These are phyloP conservation scores for Misopates orontium DNA, from an alignment of 257 asterid genomes.

Conservation along the genomic window DNA sequence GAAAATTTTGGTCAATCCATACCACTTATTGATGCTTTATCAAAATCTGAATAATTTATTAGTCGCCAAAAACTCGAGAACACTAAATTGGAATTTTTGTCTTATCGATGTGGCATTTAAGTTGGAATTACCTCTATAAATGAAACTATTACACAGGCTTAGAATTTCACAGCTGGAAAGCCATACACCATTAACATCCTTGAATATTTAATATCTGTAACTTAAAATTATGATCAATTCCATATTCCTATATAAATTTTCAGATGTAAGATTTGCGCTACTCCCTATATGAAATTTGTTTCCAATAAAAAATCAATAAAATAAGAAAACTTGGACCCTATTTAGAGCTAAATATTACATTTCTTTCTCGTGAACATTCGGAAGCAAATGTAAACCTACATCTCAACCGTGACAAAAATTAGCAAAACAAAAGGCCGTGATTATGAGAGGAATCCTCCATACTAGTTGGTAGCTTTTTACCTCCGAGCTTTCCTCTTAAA, in stretches of 20 bases:
- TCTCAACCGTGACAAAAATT: constrained; percentile 20
- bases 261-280: constrained; percentile 11
- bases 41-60: constrained; percentile 18
- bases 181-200: neutral
- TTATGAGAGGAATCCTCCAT: constrained; percentile 30
- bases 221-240: neutral
- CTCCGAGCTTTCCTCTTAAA: constrained; percentile 52
- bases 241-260: neutral
- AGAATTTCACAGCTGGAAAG: neutral
- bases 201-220: neutral
- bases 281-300: neutral
- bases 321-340: constrained; percentile 17
- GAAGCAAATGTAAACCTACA: constrained; percentile 22
- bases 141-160: neutral
- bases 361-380: constrained; percentile 5
- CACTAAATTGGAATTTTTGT: neutral
- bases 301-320: neutral
- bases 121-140: neutral
- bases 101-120: neutral
- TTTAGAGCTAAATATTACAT: constrained; percentile 19
- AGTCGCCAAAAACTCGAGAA: constrained; percentile 19
- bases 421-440: neutral
- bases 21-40: neutral
- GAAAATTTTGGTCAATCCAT: neutral
- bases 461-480: constrained; percentile 35